phyloP scores from a whole-genome alignment of 805 yeast species.

The Schwanniomyces pseudopolymorphus region DNA sequence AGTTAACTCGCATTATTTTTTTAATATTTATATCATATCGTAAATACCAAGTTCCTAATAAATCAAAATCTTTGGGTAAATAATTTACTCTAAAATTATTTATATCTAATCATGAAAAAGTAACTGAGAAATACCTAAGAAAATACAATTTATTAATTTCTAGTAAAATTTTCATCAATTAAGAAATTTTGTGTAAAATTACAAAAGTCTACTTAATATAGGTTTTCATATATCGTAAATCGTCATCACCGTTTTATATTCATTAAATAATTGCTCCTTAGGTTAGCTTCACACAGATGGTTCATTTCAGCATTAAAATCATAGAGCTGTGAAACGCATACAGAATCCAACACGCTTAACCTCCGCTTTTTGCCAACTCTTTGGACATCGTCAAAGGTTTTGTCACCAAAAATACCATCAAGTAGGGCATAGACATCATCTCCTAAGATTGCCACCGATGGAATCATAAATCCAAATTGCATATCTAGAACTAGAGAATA shows the following conservation, averaged over 20 bases:
- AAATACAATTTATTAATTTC: no score
- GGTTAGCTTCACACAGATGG: not conserved
- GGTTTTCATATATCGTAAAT: not conserved
- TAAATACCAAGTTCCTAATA: no score
- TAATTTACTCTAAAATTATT: no score
- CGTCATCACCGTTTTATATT: not conserved
- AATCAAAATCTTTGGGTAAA: no score
- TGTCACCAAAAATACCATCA: conserved; percentile 2
- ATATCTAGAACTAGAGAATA: conserved; percentile 14
- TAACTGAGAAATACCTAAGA: no score
- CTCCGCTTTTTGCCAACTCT: not conserved
- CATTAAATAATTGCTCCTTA: not conserved
- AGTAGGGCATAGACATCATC: not conserved
- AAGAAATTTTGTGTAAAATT: no score
- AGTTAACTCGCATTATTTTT: no score
- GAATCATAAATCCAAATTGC: conserved; percentile 12
- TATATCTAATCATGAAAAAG: no score
- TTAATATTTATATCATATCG: no score
- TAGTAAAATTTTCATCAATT: no score
- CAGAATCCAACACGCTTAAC: not conserved
- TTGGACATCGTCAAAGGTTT: not conserved
- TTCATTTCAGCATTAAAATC: not conserved
- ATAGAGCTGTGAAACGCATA: not conserved
- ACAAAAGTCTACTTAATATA: not conserved
- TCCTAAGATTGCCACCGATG: conserved; percentile 3